Evolutionary conservation across 1,139 yeast species (phyloP).

Genomic region (Pichia sp.): DNA sequence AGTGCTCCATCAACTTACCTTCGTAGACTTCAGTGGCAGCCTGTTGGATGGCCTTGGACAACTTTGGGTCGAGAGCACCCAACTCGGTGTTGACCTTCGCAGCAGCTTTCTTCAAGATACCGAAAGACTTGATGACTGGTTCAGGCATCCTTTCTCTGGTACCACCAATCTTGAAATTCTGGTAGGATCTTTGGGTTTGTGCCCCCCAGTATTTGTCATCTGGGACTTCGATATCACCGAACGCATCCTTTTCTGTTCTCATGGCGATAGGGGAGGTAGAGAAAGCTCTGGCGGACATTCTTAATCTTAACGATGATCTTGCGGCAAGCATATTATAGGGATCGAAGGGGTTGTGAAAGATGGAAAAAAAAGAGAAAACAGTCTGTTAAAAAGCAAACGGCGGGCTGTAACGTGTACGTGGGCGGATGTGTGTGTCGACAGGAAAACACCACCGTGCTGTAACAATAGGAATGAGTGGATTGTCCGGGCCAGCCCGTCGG

Average conservation of each 20-base stretch:
- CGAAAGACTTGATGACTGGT: constrained; percentile 88
- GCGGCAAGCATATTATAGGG: constrained; percentile 20
- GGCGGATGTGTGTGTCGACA: not conserved
- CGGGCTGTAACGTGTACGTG: not conserved
- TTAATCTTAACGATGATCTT: constrained; percentile 15
- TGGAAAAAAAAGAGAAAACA: not conserved
- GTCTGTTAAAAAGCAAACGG: not conserved
- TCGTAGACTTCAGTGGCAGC: constrained; percentile 95
- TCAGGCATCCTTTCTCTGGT: constrained; percentile 84
- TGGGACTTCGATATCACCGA: constrained; percentile 92
- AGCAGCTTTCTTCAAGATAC: constrained; percentile 89
- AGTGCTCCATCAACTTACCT: constrained; percentile 88
- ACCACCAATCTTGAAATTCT: constrained; percentile 95
- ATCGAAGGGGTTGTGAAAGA: not conserved
- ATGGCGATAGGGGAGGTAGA: constrained; percentile 28
- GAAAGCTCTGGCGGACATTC: constrained; percentile 27
- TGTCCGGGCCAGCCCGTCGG: not conserved
- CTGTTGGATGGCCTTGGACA: constrained; percentile 78
- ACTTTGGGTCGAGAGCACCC: constrained; percentile 77
- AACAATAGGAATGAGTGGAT: not conserved
- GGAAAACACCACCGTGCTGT: not conserved
- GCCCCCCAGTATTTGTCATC: constrained; percentile 92
- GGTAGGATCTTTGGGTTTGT: constrained; percentile 90
- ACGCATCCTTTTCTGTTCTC: constrained; percentile 90
- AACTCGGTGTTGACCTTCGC: constrained; percentile 83